These are phyloP conservation scores for Dioscorea zingiberensis DNA, from an alignment of 106 monocot genomes.

Conservation along the genomic window DNA sequence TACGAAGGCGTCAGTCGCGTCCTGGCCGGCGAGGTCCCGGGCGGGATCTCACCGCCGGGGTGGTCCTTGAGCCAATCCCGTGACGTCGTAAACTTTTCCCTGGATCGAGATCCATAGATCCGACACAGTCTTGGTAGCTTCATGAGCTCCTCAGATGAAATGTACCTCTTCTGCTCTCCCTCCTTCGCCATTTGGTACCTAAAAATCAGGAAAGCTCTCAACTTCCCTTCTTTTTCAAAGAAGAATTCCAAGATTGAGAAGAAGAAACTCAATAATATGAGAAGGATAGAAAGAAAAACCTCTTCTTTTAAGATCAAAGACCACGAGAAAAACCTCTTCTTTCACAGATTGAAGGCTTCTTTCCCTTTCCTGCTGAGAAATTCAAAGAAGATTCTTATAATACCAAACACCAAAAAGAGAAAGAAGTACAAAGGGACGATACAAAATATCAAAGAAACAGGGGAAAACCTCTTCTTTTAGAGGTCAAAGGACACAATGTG, in stretches of 20 bases:
- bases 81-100: conserved; percentile 72
- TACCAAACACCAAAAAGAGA: too few species aligned
- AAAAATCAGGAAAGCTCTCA: not conserved
- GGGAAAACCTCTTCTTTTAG: too few species aligned
- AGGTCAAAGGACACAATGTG: too few species aligned
- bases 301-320: not conserved
- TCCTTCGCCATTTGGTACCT: not conserved
- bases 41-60: conserved; percentile 68
- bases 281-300: not conserved
- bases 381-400: too few species aligned
- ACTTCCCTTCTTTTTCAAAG: too few species aligned
- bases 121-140: conserved; percentile 21
- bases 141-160: conserved; percentile 36
- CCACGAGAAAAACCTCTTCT: too few species aligned
- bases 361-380: too few species aligned
- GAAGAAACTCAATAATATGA: not conserved
- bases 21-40: conserved; percentile 56
- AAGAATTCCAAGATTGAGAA: not conserved
- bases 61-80: conserved; percentile 35
- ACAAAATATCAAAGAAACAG: too few species aligned
- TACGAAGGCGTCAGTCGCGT: conserved; percentile 69
- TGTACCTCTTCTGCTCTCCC: conserved; percentile 14
- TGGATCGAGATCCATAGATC: conserved; percentile 71
- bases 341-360: too few species aligned
- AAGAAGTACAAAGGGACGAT: too few species aligned